These are phyloP conservation scores for Uncinocarpus reesii DNA, from an alignment of 2,329 filamentous ascomycete genomes.

Conservation along the genomic window DNA sequence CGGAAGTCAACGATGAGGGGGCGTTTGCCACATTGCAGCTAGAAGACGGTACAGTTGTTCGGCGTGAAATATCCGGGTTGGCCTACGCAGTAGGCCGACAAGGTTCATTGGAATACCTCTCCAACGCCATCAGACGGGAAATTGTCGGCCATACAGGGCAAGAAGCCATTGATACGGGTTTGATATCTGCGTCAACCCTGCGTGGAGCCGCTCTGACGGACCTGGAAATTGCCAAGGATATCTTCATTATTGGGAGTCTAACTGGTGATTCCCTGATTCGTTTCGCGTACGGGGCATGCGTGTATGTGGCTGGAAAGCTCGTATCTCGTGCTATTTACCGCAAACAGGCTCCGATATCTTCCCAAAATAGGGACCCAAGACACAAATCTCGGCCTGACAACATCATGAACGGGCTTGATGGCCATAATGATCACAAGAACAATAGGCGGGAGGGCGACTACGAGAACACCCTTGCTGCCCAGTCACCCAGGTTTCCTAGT, in stretches of 20 bases:
- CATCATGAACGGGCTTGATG: constrained; percentile 9
- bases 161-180: constrained; percentile 17
- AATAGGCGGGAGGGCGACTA: not conserved
- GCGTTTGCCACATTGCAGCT: constrained; percentile 38
- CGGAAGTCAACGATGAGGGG: constrained; percentile 25
- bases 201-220: constrained; percentile 43
- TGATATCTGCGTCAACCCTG: constrained; percentile 45
- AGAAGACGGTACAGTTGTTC: constrained; percentile 35
- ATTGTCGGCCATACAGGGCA: constrained; percentile 29
- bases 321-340: constrained; percentile 19
- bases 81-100: constrained; percentile 49
- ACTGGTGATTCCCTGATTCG: constrained; percentile 52
- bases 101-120: constrained; percentile 45
- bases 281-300: constrained; percentile 50
- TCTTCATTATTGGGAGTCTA: constrained; percentile 50
- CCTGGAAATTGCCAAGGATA: constrained; percentile 43
- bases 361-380: not conserved
- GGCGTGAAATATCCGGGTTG: constrained; percentile 40
- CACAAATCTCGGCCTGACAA: not conserved
- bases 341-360: not conserved
- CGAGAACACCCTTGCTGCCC: not conserved
- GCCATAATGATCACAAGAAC: not conserved
- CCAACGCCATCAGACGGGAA: constrained; percentile 38
- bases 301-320: constrained; percentile 46
- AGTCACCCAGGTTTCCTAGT: not conserved